Conservation (phyloP, 371 early-diverging fungal species). For the Zychaea mexicana region DNA sequence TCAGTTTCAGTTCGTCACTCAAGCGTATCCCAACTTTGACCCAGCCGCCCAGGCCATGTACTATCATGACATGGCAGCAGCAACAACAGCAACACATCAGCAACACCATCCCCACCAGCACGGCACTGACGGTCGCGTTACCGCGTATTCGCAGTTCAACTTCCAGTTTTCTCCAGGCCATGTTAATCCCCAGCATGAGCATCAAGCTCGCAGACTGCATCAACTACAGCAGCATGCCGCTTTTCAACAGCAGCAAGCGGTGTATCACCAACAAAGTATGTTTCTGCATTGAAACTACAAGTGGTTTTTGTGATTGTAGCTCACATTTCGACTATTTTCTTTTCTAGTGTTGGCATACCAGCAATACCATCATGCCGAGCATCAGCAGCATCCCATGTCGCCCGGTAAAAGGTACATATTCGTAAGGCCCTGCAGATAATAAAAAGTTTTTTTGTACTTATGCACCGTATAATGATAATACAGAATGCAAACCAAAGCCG, state of each 20-base stretch:
- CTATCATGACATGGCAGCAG: slow-evolving; percentile 7
- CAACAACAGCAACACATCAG: neutral
- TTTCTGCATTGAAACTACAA: neutral
- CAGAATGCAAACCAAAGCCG: slow-evolving; percentile 50
- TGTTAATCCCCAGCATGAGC: slow-evolving; percentile 14
- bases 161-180: slow-evolving; percentile 11
- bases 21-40: slow-evolving; percentile 10
- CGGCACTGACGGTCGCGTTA: neutral
- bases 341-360: slow-evolving; percentile 15
- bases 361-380: slow-evolving; percentile 17
- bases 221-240: slow-evolving; percentile 16
- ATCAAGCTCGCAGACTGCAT: slow-evolving; percentile 11
- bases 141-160: slow-evolving; percentile 9
- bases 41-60: slow-evolving; percentile 12
- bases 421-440: neutral
- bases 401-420: slow-evolving; percentile 21
- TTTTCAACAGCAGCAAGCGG: slow-evolving; percentile 13
- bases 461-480: neutral
- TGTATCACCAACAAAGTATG: slow-evolving; percentile 15
- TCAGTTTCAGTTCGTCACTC: slow-evolving; percentile 6
- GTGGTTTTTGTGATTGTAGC: neutral
- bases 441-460: neutral
- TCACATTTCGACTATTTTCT: neutral
- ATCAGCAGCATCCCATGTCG: slow-evolving; percentile 7
- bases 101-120: slow-evolving; percentile 10